Evolutionary conservation across 768 basidiomycete species (phyloP), one percentile per base, ranked within the genome.

Genomic region (Tricholoma sp.): DNA sequence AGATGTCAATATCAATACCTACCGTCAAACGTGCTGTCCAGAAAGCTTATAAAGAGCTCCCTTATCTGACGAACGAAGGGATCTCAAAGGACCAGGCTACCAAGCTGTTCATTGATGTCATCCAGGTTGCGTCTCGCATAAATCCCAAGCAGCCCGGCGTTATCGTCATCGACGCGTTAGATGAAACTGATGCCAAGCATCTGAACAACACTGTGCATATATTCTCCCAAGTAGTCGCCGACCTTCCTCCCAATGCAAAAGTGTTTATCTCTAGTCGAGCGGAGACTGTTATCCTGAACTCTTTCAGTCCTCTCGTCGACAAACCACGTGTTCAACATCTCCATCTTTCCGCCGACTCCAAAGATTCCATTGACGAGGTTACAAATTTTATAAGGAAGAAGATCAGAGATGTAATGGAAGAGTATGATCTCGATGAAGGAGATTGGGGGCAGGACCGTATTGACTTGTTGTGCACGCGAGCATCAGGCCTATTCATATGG

Each of bases 131-230:
- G 12, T 54, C 59, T 13, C 20, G 3, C 15, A 34, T 55, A n/a
- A 24, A 62, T 41, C 13, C 18, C 10, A 39, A 42, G 11, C 50
- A 34, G 9, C 61, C 63, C 4, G 59, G 62, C 4, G 61, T 64
- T 24, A 41, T 65, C 18, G 59, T 65, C 34, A 64, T 65, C 17
- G 63, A 65, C 18, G 64, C 59, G 6, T 52, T 65, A 10, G 64
- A 65, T 52, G 64, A 64, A 41, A 64, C 64, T 1, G 49, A 60
- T 17, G 45, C 24, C 29, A 33, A 24, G 5, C 55, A 49, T 34
- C 52, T 63, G 1, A 47, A 50, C 24, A 32, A 50, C 17, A 62
- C 58, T 6, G 60, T 59, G 11, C 52, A 10, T 4, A 60, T 63
- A 13, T 61, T 65, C 33, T 57, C 63, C 6, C 45, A 34, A n/a